Evolutionary conservation across 352 stramenopile species (phyloP).

Genomic region (Phytophthora constricta): DNA sequence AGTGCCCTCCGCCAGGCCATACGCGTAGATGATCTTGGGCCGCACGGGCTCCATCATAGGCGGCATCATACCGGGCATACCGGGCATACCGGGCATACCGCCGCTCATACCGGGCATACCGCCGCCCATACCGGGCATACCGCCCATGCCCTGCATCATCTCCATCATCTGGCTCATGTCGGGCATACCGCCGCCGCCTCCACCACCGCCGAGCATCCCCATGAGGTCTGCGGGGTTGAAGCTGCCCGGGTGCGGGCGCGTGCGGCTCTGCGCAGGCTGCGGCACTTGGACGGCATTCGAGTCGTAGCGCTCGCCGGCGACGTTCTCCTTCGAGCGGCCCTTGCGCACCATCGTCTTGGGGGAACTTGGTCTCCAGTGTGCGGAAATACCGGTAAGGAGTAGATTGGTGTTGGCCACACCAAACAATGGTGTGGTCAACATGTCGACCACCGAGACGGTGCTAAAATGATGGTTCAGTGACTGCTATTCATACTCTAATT

Average conservation of each 20-base stretch:
- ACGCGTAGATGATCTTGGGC: constrained; percentile 73
- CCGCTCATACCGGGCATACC: too few species aligned
- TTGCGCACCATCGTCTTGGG: constrained; percentile 56
- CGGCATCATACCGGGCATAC: constrained; percentile 53
- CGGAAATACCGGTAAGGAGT: not conserved
- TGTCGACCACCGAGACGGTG: not conserved
- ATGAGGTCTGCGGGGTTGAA: constrained; percentile 68
- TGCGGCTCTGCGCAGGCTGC: constrained; percentile 29
- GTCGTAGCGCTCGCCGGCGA: constrained; percentile 86
- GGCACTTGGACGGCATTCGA: constrained; percentile 69
- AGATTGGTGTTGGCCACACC: too few species aligned
- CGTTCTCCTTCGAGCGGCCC: constrained; percentile 74
- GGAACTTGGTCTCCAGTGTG: not conserved
- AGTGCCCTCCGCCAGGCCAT: constrained; percentile 64
- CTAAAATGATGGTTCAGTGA: too few species aligned
- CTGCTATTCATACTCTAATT: too few species aligned
- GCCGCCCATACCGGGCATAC: constrained; percentile 42
- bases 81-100: constrained; percentile 36
- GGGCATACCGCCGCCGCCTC: constrained; percentile 44
- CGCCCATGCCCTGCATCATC: constrained; percentile 46
- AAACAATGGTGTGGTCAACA: too few species aligned
- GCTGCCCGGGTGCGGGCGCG: constrained; percentile 40
- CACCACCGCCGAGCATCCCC: constrained; percentile 49
- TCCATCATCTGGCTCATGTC: constrained; percentile 46
- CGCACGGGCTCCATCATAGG: constrained; percentile 65